These are phyloP conservation scores for Myxozyma neotropica DNA, from an alignment of 805 yeast species.

Conservation along the genomic window DNA sequence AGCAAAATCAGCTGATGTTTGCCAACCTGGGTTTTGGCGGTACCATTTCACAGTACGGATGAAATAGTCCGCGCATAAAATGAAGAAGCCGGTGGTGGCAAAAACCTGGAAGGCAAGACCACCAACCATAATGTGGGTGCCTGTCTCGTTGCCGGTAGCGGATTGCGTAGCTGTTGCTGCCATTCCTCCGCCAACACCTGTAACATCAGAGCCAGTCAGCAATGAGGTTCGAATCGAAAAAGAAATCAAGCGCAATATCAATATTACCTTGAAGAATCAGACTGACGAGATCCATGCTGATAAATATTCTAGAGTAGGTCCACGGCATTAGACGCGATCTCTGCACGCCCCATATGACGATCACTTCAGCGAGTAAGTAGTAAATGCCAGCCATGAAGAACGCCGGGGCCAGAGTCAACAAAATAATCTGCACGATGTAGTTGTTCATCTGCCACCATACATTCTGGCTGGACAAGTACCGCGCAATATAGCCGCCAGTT, in stretches of 20 bases:
- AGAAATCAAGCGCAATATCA: neutral
- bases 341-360: slow-evolving; percentile 60
- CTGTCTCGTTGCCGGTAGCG: slow-evolving; percentile 45
- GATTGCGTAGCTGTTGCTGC: slow-evolving; percentile 53
- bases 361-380: slow-evolving; percentile 65
- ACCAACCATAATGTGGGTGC: slow-evolving; percentile 72
- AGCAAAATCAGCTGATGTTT: neutral
- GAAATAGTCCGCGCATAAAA: slow-evolving; percentile 7
- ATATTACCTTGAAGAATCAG: slow-evolving; percentile 58
- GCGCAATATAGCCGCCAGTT: slow-evolving; percentile 66
- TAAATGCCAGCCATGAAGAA: slow-evolving; percentile 85
- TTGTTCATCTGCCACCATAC: slow-evolving; percentile 41
- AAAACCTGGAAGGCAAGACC: slow-evolving; percentile 79
- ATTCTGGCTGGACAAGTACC: slow-evolving; percentile 50
- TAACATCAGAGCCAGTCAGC: neutral
- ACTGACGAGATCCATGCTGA: slow-evolving; percentile 65
- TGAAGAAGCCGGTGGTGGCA: slow-evolving; percentile 63
- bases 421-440: slow-evolving; percentile 65
- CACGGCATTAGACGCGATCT: slow-evolving; percentile 56
- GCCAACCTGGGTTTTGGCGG: neutral
- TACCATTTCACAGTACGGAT: neutral
- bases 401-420: slow-evolving; percentile 78
- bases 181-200: slow-evolving; percentile 63
- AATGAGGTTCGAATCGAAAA: neutral
- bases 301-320: slow-evolving; percentile 64